Percentiles rank a stretch among this genome's conserved stretches.
These are phyloP conservation scores for Pyrrhoderma noxium DNA, from an alignment of 1,284 basidiomycete genomes.

Conservation along the genomic window DNA sequence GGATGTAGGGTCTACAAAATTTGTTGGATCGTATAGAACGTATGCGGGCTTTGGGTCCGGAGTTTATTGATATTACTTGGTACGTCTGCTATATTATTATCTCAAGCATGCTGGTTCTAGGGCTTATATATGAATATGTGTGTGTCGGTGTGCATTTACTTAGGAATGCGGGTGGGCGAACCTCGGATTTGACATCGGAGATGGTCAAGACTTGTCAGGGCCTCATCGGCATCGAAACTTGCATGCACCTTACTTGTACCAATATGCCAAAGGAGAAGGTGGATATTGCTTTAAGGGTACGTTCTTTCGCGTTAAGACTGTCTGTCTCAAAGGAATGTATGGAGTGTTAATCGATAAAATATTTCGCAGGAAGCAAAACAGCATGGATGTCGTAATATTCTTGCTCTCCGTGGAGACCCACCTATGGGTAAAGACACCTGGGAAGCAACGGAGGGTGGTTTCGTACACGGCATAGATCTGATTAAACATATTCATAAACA, in stretches of 20 bases:
- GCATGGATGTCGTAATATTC: conserved; percentile 89
- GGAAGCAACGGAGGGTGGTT: conserved; percentile 86
- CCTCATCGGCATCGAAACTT: conserved; percentile 89
- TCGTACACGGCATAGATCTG: conserved; percentile 86
- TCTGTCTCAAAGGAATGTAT: conserved; percentile 20
- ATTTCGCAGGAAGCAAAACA: conserved; percentile 77
- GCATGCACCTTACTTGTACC: conserved; percentile 98
- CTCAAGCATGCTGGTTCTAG: too few species aligned
- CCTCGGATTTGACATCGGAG: conserved; percentile 88
- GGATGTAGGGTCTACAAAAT: conserved; percentile 79
- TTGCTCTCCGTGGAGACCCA: conserved; percentile 93
- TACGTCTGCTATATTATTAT: conserved; percentile 27
- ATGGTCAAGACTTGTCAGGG: conserved; percentile 95
- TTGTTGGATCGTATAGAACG: conserved; percentile 95
- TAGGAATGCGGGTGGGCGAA: conserved; percentile 94
- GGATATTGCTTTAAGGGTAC: conserved; percentile 77
- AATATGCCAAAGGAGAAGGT: conserved; percentile 96
- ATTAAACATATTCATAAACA: conserved; percentile 76
- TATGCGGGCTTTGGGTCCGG: conserved; percentile 92
- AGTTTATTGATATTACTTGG: conserved; percentile 99
- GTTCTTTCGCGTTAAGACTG: conserved; percentile 28
- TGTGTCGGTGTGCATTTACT: neutral
- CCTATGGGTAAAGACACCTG: conserved; percentile 84
- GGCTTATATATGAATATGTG: too few species aligned
- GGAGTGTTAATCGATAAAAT: conserved; percentile 19